phyloP scores from a whole-genome alignment of 2,329 filamentous ascomycete species.

The Colletotrichum cuscutae region DNA sequence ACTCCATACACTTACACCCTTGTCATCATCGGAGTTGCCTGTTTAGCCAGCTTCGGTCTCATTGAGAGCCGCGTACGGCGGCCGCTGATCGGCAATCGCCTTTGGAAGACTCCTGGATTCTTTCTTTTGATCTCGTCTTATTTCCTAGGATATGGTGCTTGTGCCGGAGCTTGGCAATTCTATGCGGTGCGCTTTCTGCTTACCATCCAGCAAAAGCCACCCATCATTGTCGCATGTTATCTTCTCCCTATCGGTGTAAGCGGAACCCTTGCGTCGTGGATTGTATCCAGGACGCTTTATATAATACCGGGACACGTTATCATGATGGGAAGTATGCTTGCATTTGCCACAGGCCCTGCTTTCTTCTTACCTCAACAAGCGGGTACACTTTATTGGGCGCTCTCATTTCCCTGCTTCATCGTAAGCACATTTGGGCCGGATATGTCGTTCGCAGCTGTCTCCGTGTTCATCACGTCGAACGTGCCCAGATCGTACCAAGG shows the following conservation, averaged over 20 bases:
- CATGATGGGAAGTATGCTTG: neutral
- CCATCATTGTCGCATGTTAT: neutral
- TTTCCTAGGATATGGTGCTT: neutral
- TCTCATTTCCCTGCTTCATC: neutral
- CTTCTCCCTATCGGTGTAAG: neutral
- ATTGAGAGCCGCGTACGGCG: neutral
- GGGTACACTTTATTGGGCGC: neutral
- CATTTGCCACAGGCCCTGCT: neutral
- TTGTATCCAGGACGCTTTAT: neutral
- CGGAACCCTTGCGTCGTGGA: neutral
- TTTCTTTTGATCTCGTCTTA: neutral
- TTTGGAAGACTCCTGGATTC: neutral
- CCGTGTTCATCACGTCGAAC: neutral
- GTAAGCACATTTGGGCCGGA: neutral
- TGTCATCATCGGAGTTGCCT: neutral
- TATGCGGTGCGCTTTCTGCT: neutral
- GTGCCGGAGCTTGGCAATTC: neutral
- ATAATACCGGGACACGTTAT: neutral
- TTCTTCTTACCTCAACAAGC: neutral
- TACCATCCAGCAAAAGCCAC: neutral
- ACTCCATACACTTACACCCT: neutral
- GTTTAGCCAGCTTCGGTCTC: neutral
- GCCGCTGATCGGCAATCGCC: neutral
- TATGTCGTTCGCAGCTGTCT: neutral
- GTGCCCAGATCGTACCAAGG: neutral